Evolutionary conservation across 1,284 basidiomycete species (phyloP).

Genomic region (Pseudomicrostroma phylloplanum): DNA sequence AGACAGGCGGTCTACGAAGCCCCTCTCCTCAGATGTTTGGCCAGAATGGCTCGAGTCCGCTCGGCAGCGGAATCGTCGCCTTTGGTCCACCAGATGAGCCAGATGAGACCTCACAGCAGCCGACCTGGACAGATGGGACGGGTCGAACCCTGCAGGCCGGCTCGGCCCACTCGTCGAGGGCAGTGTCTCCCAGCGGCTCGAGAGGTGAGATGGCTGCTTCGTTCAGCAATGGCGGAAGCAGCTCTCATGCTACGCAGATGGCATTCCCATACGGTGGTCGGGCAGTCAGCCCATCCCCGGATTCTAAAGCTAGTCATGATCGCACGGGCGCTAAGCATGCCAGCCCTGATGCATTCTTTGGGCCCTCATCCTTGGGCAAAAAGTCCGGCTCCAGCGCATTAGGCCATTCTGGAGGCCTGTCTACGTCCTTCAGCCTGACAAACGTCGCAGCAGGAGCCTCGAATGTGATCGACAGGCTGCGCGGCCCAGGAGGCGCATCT

Average conservation of each 20-base stretch:
- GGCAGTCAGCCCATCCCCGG: not conserved
- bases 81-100: conserved; percentile 8
- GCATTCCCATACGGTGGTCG: not conserved
- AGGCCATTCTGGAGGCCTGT: not conserved
- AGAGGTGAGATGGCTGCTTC: not conserved
- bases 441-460: conserved; percentile 4
- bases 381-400: no score
- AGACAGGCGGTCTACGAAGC: not conserved
- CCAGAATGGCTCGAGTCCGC: not conserved
- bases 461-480: conserved; percentile 2
- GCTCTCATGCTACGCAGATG: no score
- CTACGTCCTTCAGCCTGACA: conserved; percentile 4
- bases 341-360: not conserved
- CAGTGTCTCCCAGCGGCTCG: conserved; percentile 5
- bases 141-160: no score
- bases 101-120: not conserved
- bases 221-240: no score
- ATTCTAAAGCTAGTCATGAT: not conserved
- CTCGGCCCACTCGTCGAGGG: not conserved
- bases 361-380: not conserved
- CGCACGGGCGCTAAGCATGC: conserved; percentile 30
- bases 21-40: not conserved
- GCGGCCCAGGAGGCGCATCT: conserved; percentile 11
- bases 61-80: conserved; percentile 12
- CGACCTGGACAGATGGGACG: not conserved